Evolutionary conservation across 768 basidiomycete species (phyloP), one percentile per base, ranked within the genome.

Genomic region (Lactarius deliciosus): DNA sequence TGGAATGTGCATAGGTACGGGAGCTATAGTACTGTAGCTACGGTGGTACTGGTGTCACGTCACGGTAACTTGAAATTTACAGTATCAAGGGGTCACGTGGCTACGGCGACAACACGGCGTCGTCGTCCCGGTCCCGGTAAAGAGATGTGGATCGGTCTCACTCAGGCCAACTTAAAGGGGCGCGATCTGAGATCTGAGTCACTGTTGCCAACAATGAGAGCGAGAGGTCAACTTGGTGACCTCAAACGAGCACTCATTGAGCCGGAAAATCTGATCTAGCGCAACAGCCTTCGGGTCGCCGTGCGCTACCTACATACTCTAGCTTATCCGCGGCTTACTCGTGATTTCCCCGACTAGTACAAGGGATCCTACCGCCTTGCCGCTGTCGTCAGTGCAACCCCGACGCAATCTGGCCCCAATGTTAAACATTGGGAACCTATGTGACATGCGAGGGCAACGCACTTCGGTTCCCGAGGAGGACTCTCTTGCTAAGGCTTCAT

Each of bases 361-460:
- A 11, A 22, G 45, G 10, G 45, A 15, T 8, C 9, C 25, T 28
- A 22, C 28, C 3, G 3, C 28, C 28, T n/a, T n/a, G 7, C n/a
- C 1, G 25, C 18, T n/a, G 16, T 32, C 30, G 20, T 18, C 55
- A 34, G 36, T 58, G 57, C 36, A 16, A 40, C 38, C 57, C 57
- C 57, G 30, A 5, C 36, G 36, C 36, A 38, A 58, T 25, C 57
- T 25, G 32, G 43, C 55, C 7, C 3, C 5, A 3, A 38, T 43
- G 59, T 38, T 67, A 41, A 64, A n/a, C n/a, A n/a, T n/a, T 55
- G 62, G 40, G 53, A 18, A 34, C 57, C 25, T 25, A 9, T 34
- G 16, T 28, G 3, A 30, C 15, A 53, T 68, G 62, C 63, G 22
- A 9, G 61, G 40, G 9, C 40, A 45, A 18, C 64, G 8, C 60